Base-by-base conservation (phyloP, 805 yeast species). In the Candida boidinii region DNA sequence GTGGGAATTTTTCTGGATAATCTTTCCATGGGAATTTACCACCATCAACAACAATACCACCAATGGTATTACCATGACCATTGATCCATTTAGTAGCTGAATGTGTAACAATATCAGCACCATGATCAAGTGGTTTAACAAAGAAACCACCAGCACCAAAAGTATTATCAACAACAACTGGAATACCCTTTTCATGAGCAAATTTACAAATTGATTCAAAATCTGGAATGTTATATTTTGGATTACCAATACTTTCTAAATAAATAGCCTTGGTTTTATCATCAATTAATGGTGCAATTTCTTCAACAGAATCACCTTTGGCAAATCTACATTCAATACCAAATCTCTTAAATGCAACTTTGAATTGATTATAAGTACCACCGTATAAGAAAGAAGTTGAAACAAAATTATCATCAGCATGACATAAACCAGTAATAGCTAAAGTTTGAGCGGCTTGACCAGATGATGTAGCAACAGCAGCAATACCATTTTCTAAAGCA, bases 21-120 rank as follows among this genome's bases (percentile, higher is more conserved):
- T 84, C 73, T 37, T 71, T 66, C 88, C 95, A 90, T 50, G 90
- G 94, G 70, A 90, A 90, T 45, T 96, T 96, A 23, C 87, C 75
- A 56, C 90, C 96, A 14, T 44, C 38, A 30, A 90, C 70, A 44
- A 90, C 69, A 33, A 79, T 83, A 68, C 97, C 97, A 34, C 82
- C 96, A 58, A 88, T 79, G 28, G 96, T 85, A 36, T 83, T 86
- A 54, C 97, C 96, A 54, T 88, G 96, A 38, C 96, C 97, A 42
- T 95, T 95, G 45, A 88, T 88, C 96, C 96, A 90, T 60, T 88
- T 88, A 38, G 97, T 88, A 35, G 96, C 95, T 39, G 96, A 87
- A 59, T 88, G 95, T 15, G 82, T 82, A 22, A 90, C 81, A 44
- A 88, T 80, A 56, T 88, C 96, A 29, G 86, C 96, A 44, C 96